Base-by-base conservation (phyloP, 176 grass and related monocot species). In the Urochloa ruziziensis region DNA sequence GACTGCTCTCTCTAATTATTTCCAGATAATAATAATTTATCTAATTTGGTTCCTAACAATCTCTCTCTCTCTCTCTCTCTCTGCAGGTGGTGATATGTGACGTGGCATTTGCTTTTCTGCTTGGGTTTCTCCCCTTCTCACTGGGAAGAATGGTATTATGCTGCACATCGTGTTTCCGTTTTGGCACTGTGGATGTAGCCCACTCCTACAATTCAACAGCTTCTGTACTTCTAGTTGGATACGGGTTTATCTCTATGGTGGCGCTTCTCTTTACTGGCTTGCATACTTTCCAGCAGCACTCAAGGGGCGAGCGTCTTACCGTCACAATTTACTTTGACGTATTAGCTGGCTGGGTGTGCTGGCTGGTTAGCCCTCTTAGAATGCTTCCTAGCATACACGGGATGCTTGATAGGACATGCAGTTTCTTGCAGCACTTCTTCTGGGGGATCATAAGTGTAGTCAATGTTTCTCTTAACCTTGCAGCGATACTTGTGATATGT, bases 401-500 rank as follows among this genome's bases (percentile, higher is more conserved):
- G 42, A 72, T 83, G 54, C 15, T 88, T 19, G 5, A 32, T 39
- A 27, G 59, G 63, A 19, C 64, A 70, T 33, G 62, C 42, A 83
- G 64, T 83, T 32, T 72, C 6, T 63, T 16, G 40, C 53, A 61
- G 27, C 67, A 63, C 33, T 72, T 78, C 42, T 78, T 88, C 56
- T 61, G 73, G 61, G 62, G 64, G 34, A 35, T 72, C 34, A 52
- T 40, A 78, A 62, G 12, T 44, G 62, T 88, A 60, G 73, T 54
- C 65, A 88, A 88, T 69, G 30, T 78, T 30, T 83, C 43, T 54
- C 62, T 88, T 77, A 88, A 77, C 53, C 33, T 83, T 40, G 62
- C 82, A 52, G 37, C 37, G 6, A 48, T 62, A 30, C 9, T 78
- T 83, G 59, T 76, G 63, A 69, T 52, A 23, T 64, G 67, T 27